Base-by-base conservation (phyloP, 1,139 yeast species). In the Protomyces lactucae-debilis region DNA sequence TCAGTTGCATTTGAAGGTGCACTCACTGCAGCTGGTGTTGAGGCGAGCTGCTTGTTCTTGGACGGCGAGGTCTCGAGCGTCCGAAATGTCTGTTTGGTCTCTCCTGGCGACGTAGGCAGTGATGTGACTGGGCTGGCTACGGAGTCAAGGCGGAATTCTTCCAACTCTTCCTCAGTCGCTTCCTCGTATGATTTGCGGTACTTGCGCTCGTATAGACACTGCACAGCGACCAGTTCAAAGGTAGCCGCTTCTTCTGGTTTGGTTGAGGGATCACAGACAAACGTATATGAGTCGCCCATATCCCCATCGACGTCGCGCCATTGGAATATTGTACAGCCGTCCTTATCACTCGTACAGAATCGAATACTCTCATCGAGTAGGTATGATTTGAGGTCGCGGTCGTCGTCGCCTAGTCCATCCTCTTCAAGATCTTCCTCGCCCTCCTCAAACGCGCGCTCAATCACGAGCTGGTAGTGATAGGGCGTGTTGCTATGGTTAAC, bases 281-380 rank as follows among this genome's bases (percentile, higher is more conserved):
- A 92, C 74, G 90, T 96, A 75, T 87, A 91, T 67, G 80, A 77
- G 72, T 92, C 98, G 16, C 92, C 97, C n/a, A 80, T 79, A 70
- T 90, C 97, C 60, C 67, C 55, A 28, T 23, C 52, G 21, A 85
- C 73, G 70, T 93, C 97, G 32, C 78, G 78, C 99, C 99, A 93
- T 0, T 85, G 80, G 54, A 93, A 81, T 1, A 86, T 84, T 53
- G 79, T 74, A 5, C 78, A 75, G 6, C 80, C 83, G 8, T 79
- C 78, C 48, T 76, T 73, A 53, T 79, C 77, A 53, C 72, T 72
- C 73, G 59, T 79, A 79, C 74, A 78, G 80, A 70, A 83, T 79
- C 78, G 69, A 66, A 92, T 77, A 4, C 85, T 84, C 68, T 83
- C 84, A 64, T 84, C 85, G 51, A 95, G 82, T 25, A 87, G 77